Conservation (phyloP, 352 stramenopile species). For the Phytophthora pini region DNA sequence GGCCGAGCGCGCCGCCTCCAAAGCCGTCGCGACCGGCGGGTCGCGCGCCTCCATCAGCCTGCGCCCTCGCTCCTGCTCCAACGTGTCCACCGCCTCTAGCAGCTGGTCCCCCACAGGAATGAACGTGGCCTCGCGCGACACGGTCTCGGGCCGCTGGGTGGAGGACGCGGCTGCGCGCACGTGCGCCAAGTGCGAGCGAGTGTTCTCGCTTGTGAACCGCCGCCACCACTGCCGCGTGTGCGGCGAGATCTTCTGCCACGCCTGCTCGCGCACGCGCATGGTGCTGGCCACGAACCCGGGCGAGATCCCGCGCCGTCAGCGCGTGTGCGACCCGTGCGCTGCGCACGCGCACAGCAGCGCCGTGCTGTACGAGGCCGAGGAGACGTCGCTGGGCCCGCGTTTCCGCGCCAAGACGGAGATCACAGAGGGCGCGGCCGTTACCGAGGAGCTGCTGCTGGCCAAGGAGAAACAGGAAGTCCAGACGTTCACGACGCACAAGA, state of each 20-base stretch:
- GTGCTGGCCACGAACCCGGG: conserved; percentile 72
- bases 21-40: conserved; percentile 20
- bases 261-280: conserved; percentile 83
- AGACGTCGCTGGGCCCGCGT: conserved; percentile 32
- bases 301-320: conserved; percentile 73
- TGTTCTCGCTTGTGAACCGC: conserved; percentile 78
- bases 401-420: conserved; percentile 46
- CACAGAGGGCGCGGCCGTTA: conserved; percentile 25
- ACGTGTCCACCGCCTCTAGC: conserved; percentile 71
- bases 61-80: conserved; percentile 62
- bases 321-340: conserved; percentile 77
- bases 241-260: conserved; percentile 84
- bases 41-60: conserved; percentile 19
- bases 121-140: conserved; percentile 48
- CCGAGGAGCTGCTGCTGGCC: conserved; percentile 26
- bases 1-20: conserved; percentile 30
- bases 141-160: conserved; percentile 74
- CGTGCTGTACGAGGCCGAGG: conserved; percentile 67
- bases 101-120: conserved; percentile 66
- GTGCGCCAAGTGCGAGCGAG: conserved; percentile 74
- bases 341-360: conserved; percentile 66
- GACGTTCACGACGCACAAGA: neutral
- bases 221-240: conserved; percentile 87
- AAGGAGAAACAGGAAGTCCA: conserved; percentile 9
- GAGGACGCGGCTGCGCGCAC: conserved; percentile 57